Evolutionary conservation across 768 basidiomycete genomes (phyloP), one percentile per base, ranked within the genome.

Genomic region (Auriscalpium microsporum): DNA sequence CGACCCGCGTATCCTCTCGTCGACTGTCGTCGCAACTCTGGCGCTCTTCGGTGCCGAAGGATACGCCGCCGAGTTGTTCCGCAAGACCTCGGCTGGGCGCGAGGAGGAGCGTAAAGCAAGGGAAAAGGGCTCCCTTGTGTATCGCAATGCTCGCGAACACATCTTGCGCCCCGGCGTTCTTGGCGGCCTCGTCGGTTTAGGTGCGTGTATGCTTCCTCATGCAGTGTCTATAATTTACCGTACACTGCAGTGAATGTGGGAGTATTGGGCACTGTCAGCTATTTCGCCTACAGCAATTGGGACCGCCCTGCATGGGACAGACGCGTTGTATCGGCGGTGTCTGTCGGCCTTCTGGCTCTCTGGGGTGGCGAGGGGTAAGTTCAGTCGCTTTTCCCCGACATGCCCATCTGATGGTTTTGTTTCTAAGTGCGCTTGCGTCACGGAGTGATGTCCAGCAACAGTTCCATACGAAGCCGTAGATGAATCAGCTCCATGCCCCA

Each of bases 341-440:
- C 80, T 8, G 75, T 78, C 38, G 84, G 83, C 5, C 65, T 90
- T 9, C 58, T 86, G 34, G 70, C 79, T 3, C 69, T 92, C 13
- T 82, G 79, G 71, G 77, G 79, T 17, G 78, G 79, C 37, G 87
- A 90, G 73, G 83, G 83, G 83, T 88, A 64, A 67, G 79, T 42
- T 42, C 40, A 42, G 17, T 9, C 40, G 8, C 14, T 28, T 28
- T 28, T 28, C 28, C 4, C 28, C 28, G 28, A 28, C 28, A 28
- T 28, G 28, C 28, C 7, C 4, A 28, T 28, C 28, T 28, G 28
- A 28, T 4, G 28, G 28, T 5, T 28, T 28, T 13, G 46, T 33
- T 17, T 28, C 6, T 11, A 17, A 47, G 46, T 13, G 46, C 11
- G n/a, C 37, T 56, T 14, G 10, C 42, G 14, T 44, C 10, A 1